Evolutionary conservation across 495 filamentous ascomycete species (phyloP).

Genomic region (Hapsidospora chrysogenum): DNA sequence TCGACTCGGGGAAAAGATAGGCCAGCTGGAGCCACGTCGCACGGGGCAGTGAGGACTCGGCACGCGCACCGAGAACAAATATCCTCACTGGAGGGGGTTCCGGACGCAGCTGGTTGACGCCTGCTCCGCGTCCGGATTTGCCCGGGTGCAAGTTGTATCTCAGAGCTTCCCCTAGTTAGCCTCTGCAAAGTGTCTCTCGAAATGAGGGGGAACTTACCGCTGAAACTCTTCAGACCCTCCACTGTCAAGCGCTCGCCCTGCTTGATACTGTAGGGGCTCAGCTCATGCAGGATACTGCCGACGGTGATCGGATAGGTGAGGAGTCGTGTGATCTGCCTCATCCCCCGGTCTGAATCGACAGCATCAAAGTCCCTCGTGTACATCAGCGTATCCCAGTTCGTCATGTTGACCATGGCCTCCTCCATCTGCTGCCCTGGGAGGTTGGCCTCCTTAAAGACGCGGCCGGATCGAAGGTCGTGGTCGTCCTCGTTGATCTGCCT

Average conservation of each 20-base stretch:
- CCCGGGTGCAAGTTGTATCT: slow-evolving; percentile 89
- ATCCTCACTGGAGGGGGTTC: slow-evolving; percentile 76
- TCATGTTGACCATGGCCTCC: slow-evolving; percentile 88
- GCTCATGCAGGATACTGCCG: slow-evolving; percentile 76
- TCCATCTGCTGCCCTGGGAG: slow-evolving; percentile 82
- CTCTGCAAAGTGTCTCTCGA: too few species aligned
- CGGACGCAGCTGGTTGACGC: slow-evolving; percentile 62
- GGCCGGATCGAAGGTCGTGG: slow-evolving; percentile 79
- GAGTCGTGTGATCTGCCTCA: slow-evolving; percentile 81
- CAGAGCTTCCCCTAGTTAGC: slow-evolving; percentile 64
- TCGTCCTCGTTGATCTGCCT: slow-evolving; percentile 94
- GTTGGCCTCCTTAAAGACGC: slow-evolving; percentile 85
- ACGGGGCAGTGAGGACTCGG: slow-evolving; percentile 86
- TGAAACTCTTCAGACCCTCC: slow-evolving; percentile 85
- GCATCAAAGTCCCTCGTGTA: slow-evolving; percentile 80
- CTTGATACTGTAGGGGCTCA: slow-evolving; percentile 77
- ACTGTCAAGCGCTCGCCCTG: slow-evolving; percentile 54
- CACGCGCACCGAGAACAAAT: slow-evolving; percentile 89
- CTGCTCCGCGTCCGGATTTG: slow-evolving; percentile 51
- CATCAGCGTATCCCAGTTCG: slow-evolving; percentile 92
- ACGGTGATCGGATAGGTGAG: slow-evolving; percentile 90
- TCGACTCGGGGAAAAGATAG: slow-evolving; percentile 69
- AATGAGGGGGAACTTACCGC: too few species aligned
- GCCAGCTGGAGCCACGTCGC: slow-evolving; percentile 86
- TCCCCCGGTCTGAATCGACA: slow-evolving; percentile 68